Conservation (phyloP, 768 basidiomycete species). For the Paxillus rubicundulus region DNA sequence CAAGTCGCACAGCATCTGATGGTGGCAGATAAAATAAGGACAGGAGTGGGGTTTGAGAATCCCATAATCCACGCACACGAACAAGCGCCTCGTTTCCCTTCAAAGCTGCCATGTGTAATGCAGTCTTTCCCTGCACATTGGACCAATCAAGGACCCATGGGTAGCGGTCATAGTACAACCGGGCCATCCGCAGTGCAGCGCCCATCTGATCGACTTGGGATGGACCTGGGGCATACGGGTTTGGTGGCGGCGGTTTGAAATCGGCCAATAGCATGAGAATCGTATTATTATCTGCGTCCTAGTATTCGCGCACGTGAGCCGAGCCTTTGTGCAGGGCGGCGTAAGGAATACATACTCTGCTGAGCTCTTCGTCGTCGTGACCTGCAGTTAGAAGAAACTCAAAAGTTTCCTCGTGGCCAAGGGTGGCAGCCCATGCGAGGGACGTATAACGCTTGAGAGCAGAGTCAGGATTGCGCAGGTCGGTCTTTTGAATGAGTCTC, state of each 20-base stretch:
- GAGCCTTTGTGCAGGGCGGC: conserved; percentile 3
- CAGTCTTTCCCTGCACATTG: conserved; percentile 85
- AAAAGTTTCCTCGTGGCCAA: conserved; percentile 90
- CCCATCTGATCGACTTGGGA: conserved; percentile 61
- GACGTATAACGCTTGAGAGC: conserved; percentile 76
- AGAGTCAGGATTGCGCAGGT: conserved; percentile 89
- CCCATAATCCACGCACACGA: conserved; percentile 50
- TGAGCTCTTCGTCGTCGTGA: conserved; percentile 92
- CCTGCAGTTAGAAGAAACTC: conserved; percentile 83
- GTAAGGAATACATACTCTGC: conserved; percentile 57
- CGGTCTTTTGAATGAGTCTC: conserved; percentile 79
- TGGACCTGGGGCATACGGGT: conserved; percentile 46
- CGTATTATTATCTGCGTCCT: conserved; percentile 94
- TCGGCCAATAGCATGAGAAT: conserved; percentile 93
- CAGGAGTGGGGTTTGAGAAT: conserved; percentile 6
- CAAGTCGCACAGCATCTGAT: conserved; percentile 85
- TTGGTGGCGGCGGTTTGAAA: conserved; percentile 51
- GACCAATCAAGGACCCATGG: conserved; percentile 90
- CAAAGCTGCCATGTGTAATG: conserved; percentile 82
- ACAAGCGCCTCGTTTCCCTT: conserved; percentile 91
- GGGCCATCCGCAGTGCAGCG: conserved; percentile 82
- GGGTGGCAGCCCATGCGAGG: conserved; percentile 86
- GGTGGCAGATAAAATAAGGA: conserved; percentile 16
- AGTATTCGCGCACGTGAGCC: conserved; percentile 16
- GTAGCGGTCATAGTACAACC: conserved; percentile 83